Conservation (phyloP, 169 alveolate species). For the Cyclospora cayetanensis region DNA sequence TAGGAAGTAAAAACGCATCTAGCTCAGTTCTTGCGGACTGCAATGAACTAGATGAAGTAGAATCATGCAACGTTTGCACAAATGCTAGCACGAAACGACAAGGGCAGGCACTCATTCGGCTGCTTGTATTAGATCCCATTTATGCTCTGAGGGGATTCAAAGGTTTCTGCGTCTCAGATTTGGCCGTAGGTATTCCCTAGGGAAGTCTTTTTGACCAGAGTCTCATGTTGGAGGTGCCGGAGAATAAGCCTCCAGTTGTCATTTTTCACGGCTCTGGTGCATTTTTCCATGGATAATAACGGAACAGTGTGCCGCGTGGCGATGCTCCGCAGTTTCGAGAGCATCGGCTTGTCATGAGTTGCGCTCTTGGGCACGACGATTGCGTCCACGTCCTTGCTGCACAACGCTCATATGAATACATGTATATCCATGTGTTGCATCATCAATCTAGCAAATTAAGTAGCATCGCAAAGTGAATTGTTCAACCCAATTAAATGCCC, state of each 20-base stretch:
- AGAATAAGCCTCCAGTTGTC: background rate
- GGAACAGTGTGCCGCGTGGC: conserved; percentile 52
- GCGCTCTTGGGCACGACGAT: conserved; percentile 37
- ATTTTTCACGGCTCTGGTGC: conserved; percentile 17
- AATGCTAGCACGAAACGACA: background rate
- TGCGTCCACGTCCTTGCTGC: conserved; percentile 59
- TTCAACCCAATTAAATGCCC: no score
- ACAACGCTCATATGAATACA: no score
- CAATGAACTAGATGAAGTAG: no score
- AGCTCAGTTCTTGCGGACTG: no score
- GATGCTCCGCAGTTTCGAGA: background rate
- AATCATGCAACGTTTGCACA: no score
- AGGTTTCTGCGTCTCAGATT: no score
- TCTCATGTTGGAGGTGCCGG: conserved; percentile 46
- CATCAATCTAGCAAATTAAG: no score
- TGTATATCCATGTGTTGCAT: no score
- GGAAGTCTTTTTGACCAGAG: conserved; percentile 11
- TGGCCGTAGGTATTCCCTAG: conserved; percentile 37
- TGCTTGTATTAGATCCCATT: background rate
- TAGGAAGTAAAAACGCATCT: no score
- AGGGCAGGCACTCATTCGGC: background rate
- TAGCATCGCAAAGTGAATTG: no score
- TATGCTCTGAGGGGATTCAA: no score
- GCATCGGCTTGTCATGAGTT: conserved; percentile 21
- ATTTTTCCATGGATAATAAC: conserved; percentile 6